Conservation (phyloP, 495 filamentous ascomycete species). For the Daldinia concentrica region DNA sequence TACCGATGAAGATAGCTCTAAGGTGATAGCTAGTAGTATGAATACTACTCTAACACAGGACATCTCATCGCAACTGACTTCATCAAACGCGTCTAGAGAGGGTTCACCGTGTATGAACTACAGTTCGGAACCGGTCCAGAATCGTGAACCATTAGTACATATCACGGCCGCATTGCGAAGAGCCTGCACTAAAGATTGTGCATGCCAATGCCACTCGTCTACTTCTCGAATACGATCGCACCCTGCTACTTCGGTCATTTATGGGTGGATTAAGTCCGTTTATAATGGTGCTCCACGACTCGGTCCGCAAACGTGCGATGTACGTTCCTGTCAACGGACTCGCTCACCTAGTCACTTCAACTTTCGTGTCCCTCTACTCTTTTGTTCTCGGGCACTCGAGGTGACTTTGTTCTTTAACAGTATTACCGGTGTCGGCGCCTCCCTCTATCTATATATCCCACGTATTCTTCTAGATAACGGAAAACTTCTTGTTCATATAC, state of each 20-base stretch:
- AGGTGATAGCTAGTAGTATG: neutral
- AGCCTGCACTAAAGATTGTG: conserved; percentile 8
- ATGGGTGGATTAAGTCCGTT: conserved; percentile 20
- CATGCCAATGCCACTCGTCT: conserved; percentile 28
- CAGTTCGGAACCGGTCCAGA: neutral
- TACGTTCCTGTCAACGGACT: conserved; percentile 10
- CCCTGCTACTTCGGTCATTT: conserved; percentile 5
- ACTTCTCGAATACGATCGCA: conserved; percentile 5
- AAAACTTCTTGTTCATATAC: accelerated
- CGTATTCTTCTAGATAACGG: neutral
- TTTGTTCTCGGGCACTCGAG: conserved; percentile 18
- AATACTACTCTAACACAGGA: neutral
- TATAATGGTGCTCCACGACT: conserved; percentile 20
- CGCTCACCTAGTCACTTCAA: conserved; percentile 6
- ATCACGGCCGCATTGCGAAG: conserved; percentile 17
- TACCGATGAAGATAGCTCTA: neutral
- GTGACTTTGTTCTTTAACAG: conserved; percentile 15
- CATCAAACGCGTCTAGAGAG: neutral
- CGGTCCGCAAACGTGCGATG: conserved; percentile 11
- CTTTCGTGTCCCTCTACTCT: conserved; percentile 24
- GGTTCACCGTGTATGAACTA: neutral
- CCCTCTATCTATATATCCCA: conserved; percentile 18
- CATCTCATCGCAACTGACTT: neutral
- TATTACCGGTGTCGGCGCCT: conserved; percentile 14
- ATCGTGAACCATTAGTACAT: conserved; percentile 4